Conservation (phyloP, 2,329 filamentous ascomycete species). For the Rhytidhysteron rufulum region DNA sequence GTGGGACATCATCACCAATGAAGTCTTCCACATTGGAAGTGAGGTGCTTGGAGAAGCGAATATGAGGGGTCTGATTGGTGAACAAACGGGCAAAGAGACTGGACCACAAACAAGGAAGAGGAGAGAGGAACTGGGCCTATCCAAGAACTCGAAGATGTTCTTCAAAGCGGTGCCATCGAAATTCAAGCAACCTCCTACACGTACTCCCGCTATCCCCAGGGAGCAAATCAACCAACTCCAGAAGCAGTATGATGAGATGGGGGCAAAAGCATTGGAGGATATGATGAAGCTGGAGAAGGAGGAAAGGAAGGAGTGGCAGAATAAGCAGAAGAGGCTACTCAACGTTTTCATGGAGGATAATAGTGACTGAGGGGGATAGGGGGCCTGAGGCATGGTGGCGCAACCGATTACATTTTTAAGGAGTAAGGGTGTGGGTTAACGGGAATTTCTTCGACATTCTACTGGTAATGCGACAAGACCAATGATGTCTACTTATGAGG, state of each 20-base stretch:
- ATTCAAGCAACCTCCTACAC: conserved; percentile 6
- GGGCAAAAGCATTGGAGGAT: conserved; percentile 15
- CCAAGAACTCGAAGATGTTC: not conserved
- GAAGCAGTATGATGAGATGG: conserved; percentile 14
- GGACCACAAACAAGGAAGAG: not conserved
- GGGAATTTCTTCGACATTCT: too few species aligned
- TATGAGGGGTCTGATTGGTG: not conserved
- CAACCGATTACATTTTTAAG: too few species aligned
- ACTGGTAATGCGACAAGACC: too few species aligned
- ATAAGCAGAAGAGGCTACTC: conserved; percentile 19
- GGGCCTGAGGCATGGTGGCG: too few species aligned
- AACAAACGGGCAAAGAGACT: not conserved
- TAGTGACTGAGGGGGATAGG: too few species aligned
- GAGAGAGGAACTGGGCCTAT: too few species aligned
- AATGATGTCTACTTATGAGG: too few species aligned
- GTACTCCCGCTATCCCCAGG: conserved; percentile 9
- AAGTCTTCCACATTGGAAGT: conserved; percentile 27
- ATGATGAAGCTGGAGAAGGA: conserved; percentile 18
- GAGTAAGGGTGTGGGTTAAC: too few species aligned
- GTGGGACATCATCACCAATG: conserved; percentile 24
- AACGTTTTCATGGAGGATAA: conserved; percentile 12
- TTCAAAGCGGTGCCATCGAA: conserved; percentile 14
- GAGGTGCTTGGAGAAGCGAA: conserved; percentile 17
- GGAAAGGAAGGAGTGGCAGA: conserved; percentile 20
- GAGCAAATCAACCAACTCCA: conserved; percentile 14